These are phyloP conservation scores for Blastobotrys robertii DNA, from an alignment of 805 yeast species.

Conservation along the genomic window DNA sequence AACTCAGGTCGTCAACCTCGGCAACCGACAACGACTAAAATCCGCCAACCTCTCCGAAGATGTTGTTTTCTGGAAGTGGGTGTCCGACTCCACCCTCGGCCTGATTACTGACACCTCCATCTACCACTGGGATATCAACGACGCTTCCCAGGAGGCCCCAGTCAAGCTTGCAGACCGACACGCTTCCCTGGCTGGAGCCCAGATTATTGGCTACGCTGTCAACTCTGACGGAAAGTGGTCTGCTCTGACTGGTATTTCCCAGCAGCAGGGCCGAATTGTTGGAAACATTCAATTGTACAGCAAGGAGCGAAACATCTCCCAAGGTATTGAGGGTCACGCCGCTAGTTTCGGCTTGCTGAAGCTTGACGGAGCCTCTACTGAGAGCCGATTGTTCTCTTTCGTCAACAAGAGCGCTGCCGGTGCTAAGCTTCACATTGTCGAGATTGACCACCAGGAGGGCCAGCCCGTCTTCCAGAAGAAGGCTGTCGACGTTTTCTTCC, in stretches of 20 bases:
- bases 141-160: conserved; percentile 73
- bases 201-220: conserved; percentile 82
- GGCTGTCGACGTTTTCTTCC: conserved; percentile 87
- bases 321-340: conserved; percentile 96
- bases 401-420: conserved; percentile 73
- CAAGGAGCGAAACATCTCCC: conserved; percentile 82
- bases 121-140: conserved; percentile 76
- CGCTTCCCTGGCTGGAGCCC: conserved; percentile 61
- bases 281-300: conserved; percentile 94
- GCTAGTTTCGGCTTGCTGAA: conserved; percentile 74
- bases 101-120: conserved; percentile 70
- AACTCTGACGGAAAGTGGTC: conserved; percentile 82
- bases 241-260: conserved; percentile 90
- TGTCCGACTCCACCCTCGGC: conserved; percentile 62
- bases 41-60: conserved; percentile 80
- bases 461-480: conserved; percentile 83
- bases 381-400: conserved; percentile 83
- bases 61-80: conserved; percentile 94
- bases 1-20: conserved; percentile 63
- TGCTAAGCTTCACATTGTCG: conserved; percentile 82
- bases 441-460: conserved; percentile 85
- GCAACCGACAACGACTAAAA: conserved; percentile 79
- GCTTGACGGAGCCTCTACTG: conserved; percentile 59
- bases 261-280: conserved; percentile 86
- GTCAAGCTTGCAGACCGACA: conserved; percentile 74